Percentiles rank a stretch among this genome's conserved stretches.
phyloP scores from a whole-genome alignment of 169 alveolate genomes.

The Plasmodium gonderi region DNA sequence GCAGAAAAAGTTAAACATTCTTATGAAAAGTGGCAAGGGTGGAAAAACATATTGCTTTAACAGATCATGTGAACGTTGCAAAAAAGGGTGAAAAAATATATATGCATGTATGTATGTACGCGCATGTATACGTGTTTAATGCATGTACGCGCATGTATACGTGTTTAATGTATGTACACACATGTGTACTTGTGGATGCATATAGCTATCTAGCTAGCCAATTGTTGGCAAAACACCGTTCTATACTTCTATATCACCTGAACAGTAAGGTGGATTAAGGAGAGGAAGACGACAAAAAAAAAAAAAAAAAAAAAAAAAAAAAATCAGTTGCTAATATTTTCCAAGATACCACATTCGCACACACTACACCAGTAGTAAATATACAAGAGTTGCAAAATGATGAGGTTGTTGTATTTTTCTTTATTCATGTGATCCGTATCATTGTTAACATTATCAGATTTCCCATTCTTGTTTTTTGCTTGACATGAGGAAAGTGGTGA shows the following conservation, averaged over 20 bases:
- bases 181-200: background rate
- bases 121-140: too few species aligned
- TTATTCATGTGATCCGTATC: background rate
- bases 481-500: background rate
- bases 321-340: background rate
- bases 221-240: background rate
- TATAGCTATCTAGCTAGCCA: slow-evolving; percentile 10
- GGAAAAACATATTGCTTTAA: too few species aligned
- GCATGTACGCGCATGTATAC: too few species aligned
- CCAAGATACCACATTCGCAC: slow-evolving; percentile 3
- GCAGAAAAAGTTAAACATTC: too few species aligned
- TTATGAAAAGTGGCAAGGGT: too few species aligned
- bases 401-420: slow-evolving; percentile 6
- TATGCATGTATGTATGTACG: too few species aligned
- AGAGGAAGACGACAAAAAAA: too few species aligned
- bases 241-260: background rate
- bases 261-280: too few species aligned
- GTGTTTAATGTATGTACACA: background rate
- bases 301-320: background rate
- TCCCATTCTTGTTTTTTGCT: background rate
- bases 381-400: slow-evolving; percentile 27
- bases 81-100: too few species aligned
- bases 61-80: too few species aligned
- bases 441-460: background rate
- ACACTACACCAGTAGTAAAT: slow-evolving; percentile 49